Evolutionary conservation across 768 basidiomycete species (phyloP).

Genomic region (Suillus americanus): DNA sequence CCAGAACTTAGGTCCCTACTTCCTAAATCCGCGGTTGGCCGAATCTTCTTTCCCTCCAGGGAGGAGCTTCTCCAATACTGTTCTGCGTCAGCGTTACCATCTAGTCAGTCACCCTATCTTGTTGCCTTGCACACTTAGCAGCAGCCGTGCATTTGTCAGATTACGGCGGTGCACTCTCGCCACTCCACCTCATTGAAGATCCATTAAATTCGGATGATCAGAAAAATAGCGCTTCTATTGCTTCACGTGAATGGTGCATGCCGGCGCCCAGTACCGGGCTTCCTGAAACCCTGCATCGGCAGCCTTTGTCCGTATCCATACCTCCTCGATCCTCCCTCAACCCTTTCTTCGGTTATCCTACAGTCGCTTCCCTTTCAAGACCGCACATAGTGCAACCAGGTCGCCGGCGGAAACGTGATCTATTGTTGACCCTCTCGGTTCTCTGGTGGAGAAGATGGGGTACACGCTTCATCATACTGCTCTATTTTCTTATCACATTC

Average conservation of each 20-base stretch:
- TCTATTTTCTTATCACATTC: conserved; percentile 32
- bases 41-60: conserved; percentile 64
- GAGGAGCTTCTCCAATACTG: conserved; percentile 58
- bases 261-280: not conserved
- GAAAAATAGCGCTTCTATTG: not conserved
- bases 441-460: conserved; percentile 73
- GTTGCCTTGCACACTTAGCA: not conserved
- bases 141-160: conserved; percentile 40
- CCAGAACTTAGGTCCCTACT: conserved; percentile 51
- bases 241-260: not conserved
- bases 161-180: conserved; percentile 62
- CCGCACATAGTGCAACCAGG: conserved; percentile 54
- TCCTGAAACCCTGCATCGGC: conserved; percentile 1
- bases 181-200: conserved; percentile 50
- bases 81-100: conserved; percentile 50
- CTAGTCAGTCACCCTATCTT: conserved; percentile 42
- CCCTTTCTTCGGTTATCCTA: conserved; percentile 77
- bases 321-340: conserved; percentile 63
- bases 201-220: conserved; percentile 34
- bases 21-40: conserved; percentile 56
- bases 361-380: conserved; percentile 27
- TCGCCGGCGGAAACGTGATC: conserved; percentile 68
- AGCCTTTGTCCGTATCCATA: conserved; percentile 22
- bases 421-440: conserved; percentile 56
- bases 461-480: conserved; percentile 36